These are phyloP conservation scores for Melastoma malabathricum DNA, from an alignment of 345 rosid genomes.

Conservation along the genomic window DNA sequence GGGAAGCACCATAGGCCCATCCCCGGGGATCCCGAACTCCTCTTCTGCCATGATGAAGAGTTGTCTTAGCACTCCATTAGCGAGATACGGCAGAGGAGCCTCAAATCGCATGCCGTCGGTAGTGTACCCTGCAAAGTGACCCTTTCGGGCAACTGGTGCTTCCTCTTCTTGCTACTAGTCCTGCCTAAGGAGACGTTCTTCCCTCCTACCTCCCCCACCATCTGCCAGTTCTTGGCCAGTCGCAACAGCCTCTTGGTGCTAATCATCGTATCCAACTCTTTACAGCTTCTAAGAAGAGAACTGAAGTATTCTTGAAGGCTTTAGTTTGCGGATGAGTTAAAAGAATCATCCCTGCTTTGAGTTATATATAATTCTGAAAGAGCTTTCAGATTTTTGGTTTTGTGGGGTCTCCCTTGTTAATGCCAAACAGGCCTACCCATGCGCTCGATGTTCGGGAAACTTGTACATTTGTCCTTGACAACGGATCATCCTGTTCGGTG, in stretches of 20 bases:
- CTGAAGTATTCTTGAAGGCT: too few species aligned
- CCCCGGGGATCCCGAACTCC: conserved; percentile 1
- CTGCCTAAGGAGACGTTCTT: background rate
- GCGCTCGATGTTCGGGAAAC: too few species aligned
- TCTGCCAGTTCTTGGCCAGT: conserved; percentile 19
- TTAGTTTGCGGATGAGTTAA: too few species aligned
- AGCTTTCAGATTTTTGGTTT: too few species aligned
- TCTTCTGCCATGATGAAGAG: conserved; percentile 6
- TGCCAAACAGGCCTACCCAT: too few species aligned
- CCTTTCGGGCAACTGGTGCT: conserved; percentile 2
- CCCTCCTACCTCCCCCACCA: conserved; percentile 2
- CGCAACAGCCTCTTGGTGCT: conserved; percentile 10
- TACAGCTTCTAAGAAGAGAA: too few species aligned
- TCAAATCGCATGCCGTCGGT: conserved; percentile 8
- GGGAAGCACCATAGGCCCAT: conserved; percentile 23
- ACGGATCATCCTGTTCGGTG: too few species aligned
- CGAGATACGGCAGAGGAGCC: conserved; percentile 8
- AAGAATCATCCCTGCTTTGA: too few species aligned
- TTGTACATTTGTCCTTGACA: too few species aligned
- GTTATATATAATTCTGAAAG: too few species aligned
- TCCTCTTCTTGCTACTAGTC: background rate
- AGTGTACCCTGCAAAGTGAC: conserved; percentile 15
- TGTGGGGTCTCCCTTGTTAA: too few species aligned
- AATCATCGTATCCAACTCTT: conserved; percentile 1
- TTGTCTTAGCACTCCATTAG: background rate